These are phyloP conservation scores for Acanthamoeba sp. DNA, from an alignment of 208 protist species.

Conservation along the genomic window DNA sequence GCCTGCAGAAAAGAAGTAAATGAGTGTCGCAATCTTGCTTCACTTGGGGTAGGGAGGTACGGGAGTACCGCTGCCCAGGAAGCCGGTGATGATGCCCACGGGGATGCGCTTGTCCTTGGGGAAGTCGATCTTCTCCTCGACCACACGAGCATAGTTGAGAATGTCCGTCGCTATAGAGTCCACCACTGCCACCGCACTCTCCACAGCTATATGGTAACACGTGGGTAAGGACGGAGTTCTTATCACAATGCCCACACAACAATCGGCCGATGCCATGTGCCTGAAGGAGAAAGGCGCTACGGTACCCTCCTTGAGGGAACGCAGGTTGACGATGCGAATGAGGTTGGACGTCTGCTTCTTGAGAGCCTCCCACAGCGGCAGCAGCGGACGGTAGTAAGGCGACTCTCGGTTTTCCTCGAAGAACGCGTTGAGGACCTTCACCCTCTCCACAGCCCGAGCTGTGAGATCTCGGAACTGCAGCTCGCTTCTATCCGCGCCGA, in stretches of 20 bases:
- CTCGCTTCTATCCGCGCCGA: not conserved
- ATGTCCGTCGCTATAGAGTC: not conserved
- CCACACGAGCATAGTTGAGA: not conserved
- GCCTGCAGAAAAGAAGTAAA: not conserved
- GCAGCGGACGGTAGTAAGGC: slow-evolving; percentile 18
- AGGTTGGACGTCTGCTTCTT: slow-evolving; percentile 55
- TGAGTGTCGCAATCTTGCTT: not conserved
- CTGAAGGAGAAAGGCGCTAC: not conserved
- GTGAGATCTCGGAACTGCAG: slow-evolving; percentile 7
- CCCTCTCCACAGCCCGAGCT: not conserved
- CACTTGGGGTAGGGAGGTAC: not conserved
- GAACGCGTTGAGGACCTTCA: slow-evolving; percentile 7
- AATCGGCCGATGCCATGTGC: no score
- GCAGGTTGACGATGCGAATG: slow-evolving; percentile 48
- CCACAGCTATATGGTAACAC: slow-evolving; percentile 20
- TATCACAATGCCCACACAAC: no score
- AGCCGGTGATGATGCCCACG: slow-evolving; percentile 82
- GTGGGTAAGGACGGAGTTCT: no score
- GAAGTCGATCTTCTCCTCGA: slow-evolving; percentile 48
- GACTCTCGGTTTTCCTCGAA: slow-evolving; percentile 42
- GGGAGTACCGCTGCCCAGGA: slow-evolving; percentile 80
- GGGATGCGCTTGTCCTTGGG: slow-evolving; percentile 74
- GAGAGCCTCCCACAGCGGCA: slow-evolving; percentile 24
- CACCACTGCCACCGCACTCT: not conserved
- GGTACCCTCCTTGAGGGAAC: slow-evolving; percentile 5